These are phyloP conservation scores for Phlebopus sp. DNA, from an alignment of 1,284 basidiomycete species.

Conservation along the genomic window DNA sequence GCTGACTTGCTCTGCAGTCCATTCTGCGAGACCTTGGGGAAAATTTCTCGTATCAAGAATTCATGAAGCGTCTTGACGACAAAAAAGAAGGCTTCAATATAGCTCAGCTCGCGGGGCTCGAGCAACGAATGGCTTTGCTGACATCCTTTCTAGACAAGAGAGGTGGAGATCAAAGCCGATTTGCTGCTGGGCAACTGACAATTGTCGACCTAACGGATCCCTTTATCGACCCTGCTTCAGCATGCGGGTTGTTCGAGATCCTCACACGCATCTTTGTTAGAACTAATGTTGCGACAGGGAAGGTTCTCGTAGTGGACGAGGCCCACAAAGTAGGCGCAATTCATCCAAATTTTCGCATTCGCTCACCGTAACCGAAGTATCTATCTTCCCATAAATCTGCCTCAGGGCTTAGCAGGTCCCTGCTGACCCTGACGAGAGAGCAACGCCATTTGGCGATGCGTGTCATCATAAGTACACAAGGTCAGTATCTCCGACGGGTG, in stretches of 20 bases:
- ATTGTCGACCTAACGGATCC: slow-evolving; percentile 70
- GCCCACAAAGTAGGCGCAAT: slow-evolving; percentile 61
- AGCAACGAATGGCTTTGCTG: slow-evolving; percentile 58
- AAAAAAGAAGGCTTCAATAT: slow-evolving; percentile 53
- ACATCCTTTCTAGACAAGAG: slow-evolving; percentile 47
- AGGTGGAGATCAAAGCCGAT: slow-evolving; percentile 31
- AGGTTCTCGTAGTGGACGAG: slow-evolving; percentile 71
- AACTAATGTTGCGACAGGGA: slow-evolving; percentile 58
- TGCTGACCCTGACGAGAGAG: slow-evolving; percentile 61
- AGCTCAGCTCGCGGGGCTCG: slow-evolving; percentile 48
- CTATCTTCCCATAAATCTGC: slow-evolving; percentile 46
- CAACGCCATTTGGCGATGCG: slow-evolving; percentile 72
- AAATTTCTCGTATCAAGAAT: slow-evolving; percentile 42
- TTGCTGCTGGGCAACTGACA: slow-evolving; percentile 53
- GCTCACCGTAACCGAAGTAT: slow-evolving; percentile 45
- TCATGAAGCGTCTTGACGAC: slow-evolving; percentile 44
- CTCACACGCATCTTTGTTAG: slow-evolving; percentile 64
- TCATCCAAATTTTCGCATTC: background rate
- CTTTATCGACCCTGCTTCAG: slow-evolving; percentile 63
- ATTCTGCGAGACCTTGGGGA: slow-evolving; percentile 50
- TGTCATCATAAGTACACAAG: slow-evolving; percentile 72
- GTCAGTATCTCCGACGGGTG: slow-evolving; percentile 27
- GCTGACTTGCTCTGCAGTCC: slow-evolving; percentile 24
- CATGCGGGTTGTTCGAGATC: slow-evolving; percentile 70
- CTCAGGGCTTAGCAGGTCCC: slow-evolving; percentile 53